Base-by-base conservation (phyloP, 495 filamentous ascomycete species). In the Hamigera avellanea region DNA sequence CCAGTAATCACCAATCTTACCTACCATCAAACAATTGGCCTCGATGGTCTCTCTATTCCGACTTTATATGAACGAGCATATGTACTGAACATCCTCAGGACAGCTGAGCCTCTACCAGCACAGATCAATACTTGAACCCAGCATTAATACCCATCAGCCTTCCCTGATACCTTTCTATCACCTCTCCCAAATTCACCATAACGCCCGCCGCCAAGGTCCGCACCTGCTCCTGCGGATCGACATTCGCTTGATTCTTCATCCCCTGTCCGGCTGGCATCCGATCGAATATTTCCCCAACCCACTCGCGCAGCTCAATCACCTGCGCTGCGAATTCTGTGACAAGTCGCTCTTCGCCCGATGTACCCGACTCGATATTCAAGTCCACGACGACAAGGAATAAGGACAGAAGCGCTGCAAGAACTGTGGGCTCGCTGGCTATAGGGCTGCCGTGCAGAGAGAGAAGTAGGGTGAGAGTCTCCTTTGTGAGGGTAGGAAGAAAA, bases 351-450 rank as follows among this genome's bases (percentile, higher is more conserved):
- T 75, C 72, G 18, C 70, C 78, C 7, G 81, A 52, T 6, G 70
- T 67, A 32, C 67, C 61, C 40, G 62, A 64, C 14, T 48, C 61
- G 26, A 63, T 57, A 39, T 94, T 94, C n/a, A 93, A 64, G 37
- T 93, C 86, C 8, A 96, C 57, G 15, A 93, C 39, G n/a, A 80
- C 81, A 19, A 95, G 61, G 35, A 95, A 76, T 2, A 75, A 72
- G 34, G 91, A 83, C 9, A 96, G 60, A 28, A 94, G 57, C 0
- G 84, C 81, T 29, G 83, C 72, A 7, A 83, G 70, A 9, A 95
- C 66, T 0, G 56, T 55, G 2, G 75, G 56, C 25, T 91, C 81
- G 1, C 66, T 66, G 14, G 67, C 61, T 26, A 68, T 35, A 25
- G 65, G 52, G 14, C 42, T 47, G 14, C 57, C 41, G 29, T 70